Evolutionary conservation across 257 asterid genomes (phyloP).

Genomic region (Anisodus tanguticus): DNA sequence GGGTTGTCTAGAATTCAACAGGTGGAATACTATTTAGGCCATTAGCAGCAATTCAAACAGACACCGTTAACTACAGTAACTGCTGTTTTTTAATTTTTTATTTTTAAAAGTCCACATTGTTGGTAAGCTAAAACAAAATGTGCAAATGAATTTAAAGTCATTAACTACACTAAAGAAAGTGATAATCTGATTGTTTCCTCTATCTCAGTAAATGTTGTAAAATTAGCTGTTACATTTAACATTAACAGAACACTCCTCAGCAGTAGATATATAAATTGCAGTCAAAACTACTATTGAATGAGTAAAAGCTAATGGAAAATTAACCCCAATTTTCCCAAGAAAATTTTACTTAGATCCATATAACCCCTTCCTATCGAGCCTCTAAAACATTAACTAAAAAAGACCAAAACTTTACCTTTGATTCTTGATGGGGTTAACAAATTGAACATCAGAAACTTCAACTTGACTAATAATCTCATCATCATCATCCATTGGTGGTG

Average conservation of each 20-base stretch:
- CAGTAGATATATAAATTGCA: constrained; percentile 15
- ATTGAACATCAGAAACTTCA: constrained; percentile 58
- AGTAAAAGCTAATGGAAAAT: constrained; percentile 15
- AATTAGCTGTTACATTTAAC: constrained; percentile 18
- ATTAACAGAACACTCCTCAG: constrained; percentile 15
- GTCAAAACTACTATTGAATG: constrained; percentile 24
- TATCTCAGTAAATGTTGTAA: constrained; percentile 10
- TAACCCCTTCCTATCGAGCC: background rate
- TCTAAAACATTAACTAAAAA: background rate
- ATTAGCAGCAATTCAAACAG: constrained; percentile 25
- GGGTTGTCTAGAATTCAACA: background rate
- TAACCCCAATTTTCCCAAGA: background rate
- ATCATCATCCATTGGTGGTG: constrained; percentile 69
- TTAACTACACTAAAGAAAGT: background rate
- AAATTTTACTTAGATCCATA: constrained; percentile 11
- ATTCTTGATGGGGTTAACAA: constrained; percentile 34
- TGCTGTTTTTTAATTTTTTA: background rate
- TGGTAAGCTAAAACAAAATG: background rate
- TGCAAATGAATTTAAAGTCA: background rate
- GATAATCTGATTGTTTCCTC: background rate
- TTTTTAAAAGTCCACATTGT: background rate
- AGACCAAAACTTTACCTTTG: constrained; percentile 1
- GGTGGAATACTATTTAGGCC: constrained; percentile 19
- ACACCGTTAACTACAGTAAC: constrained; percentile 24
- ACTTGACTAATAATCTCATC: constrained; percentile 63